Evolutionary conservation across 257 asterid genomes (phyloP), one percentile per base, ranked within the genome.

Genomic region (Solanum sitiens): DNA sequence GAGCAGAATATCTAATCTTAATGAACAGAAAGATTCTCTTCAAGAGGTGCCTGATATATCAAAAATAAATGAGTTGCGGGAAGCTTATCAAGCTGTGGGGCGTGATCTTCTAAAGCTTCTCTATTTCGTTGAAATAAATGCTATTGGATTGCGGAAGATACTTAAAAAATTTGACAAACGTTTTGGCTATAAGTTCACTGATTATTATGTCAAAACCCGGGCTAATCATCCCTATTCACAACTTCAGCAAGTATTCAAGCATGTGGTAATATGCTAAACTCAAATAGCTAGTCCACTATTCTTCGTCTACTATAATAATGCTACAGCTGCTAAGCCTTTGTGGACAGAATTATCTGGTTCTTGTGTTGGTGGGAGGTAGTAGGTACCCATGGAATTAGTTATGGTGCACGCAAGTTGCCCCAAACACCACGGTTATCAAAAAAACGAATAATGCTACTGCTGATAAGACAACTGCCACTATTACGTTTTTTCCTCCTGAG

Each of bases 171-270:
- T 95, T 68, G 99, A 97, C 89, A 97, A 97, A 93, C 92, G 99
- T 79, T 92, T 97, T 85, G 95, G 98, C 77, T 94, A 95, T 92
- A 94, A 91, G 88, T 97, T 97, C 94, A 95, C 99, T 18, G 95
- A 95, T 90, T 95, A 97, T 90, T 97, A 97, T 76, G 98, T 97
- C 86, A 95, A 94, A 90, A 95, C 99, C 84, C 98, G 99, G 84
- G 98, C 98, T 40, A 95, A 96, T 89, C 98, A 96, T 91, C 99
- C 99, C 56, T 97, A 97, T 92, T 97, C 99, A 86, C 99, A 95
- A 88, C 99, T 96, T 88, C 98, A 93, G 93, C 98, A 96, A 92
- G 96, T 97, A 21, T 95, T 97, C 92, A 97, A 96, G 94, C 99
- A 97, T 89, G 99, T 97, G 98, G 99, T 97, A 95, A 92, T 91